These are phyloP conservation scores for Platanus orientalis DNA, from an alignment of 164 flowering plant genomes.

Conservation along the genomic window DNA sequence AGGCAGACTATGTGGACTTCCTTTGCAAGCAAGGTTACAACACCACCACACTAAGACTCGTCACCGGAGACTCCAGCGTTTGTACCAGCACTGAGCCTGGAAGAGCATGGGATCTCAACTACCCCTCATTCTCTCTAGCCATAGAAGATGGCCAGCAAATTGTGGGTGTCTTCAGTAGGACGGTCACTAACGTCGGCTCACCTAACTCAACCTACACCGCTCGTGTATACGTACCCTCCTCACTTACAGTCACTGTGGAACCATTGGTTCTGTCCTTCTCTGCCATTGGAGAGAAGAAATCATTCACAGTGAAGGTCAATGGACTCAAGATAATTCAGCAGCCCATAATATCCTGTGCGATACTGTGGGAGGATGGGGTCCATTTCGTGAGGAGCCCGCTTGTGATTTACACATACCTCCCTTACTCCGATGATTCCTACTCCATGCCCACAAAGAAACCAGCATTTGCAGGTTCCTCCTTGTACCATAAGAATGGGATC, in stretches of 20 bases:
- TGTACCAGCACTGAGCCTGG: too few relatives aligned
- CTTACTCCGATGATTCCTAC: neutral
- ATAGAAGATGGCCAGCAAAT: slow-evolving; percentile 37
- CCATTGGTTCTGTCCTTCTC: slow-evolving; percentile 36
- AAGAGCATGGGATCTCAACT: too few relatives aligned
- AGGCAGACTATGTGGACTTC: too few relatives aligned
- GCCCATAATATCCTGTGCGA: slow-evolving; percentile 37
- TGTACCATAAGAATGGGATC: slow-evolving; percentile 8
- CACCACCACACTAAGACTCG: slow-evolving; percentile 24
- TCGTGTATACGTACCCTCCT: slow-evolving; percentile 8
- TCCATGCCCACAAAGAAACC: slow-evolving; percentile 5
- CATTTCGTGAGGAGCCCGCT: slow-evolving; percentile 41
- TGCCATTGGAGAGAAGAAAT: slow-evolving; percentile 27
- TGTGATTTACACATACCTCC: slow-evolving; percentile 27
- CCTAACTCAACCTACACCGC: slow-evolving; percentile 37
- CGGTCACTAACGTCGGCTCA: slow-evolving; percentile 45
- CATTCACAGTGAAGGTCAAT: slow-evolving; percentile 27
- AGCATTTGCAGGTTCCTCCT: slow-evolving; percentile 12
- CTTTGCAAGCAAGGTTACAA: too few relatives aligned
- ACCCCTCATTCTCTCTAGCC: too few relatives aligned
- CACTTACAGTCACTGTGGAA: slow-evolving; percentile 18
- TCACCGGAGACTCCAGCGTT: slow-evolving; percentile 30
- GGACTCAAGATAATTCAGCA: slow-evolving; percentile 33
- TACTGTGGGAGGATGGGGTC: slow-evolving; percentile 35
- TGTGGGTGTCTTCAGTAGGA: slow-evolving; percentile 32